These are phyloP conservation scores for Cordyceps javanica DNA, from an alignment of 2,329 filamentous ascomycete genomes.

Conservation along the genomic window DNA sequence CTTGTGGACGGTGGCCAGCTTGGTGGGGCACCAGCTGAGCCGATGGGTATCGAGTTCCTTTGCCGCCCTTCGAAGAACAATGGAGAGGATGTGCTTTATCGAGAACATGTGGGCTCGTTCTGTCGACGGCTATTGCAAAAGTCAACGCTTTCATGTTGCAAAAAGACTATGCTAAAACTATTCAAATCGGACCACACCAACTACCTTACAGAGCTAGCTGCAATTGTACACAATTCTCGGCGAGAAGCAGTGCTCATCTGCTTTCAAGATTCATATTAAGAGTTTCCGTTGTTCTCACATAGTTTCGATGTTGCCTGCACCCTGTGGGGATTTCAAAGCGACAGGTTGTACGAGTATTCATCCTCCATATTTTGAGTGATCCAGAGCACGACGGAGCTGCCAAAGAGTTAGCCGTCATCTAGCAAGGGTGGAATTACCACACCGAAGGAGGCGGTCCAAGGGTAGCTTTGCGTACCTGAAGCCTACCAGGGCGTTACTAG, in stretches of 20 bases:
- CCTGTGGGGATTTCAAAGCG: conserved; percentile 36
- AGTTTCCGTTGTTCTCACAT: background rate
- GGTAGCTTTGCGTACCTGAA: conserved; percentile 44
- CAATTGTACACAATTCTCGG: background rate
- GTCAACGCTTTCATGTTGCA: conserved; percentile 12
- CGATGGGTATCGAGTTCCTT: background rate
- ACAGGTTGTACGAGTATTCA: conserved; percentile 63
- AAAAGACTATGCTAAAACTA: conserved; percentile 13
- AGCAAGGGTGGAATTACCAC: background rate
- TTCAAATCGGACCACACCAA: conserved; percentile 1
- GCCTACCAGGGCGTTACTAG: conserved; percentile 58
- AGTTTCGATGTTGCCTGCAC: background rate
- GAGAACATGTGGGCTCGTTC: background rate
- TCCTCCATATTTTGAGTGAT: conserved; percentile 68
- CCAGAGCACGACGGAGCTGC: conserved; percentile 59
- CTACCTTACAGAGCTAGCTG: background rate
- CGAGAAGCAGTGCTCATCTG: background rate
- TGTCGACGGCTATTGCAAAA: background rate
- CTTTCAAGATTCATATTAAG: background rate
- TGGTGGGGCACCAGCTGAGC: conserved; percentile 7
- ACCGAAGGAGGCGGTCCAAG: background rate
- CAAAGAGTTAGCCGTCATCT: background rate
- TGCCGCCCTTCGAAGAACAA: background rate
- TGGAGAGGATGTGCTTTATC: too few relatives aligned
- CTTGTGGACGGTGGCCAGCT: conserved; percentile 21